These are phyloP conservation scores for Trichophyton equinum DNA, from an alignment of 2,329 filamentous ascomycete genomes.

Conservation along the genomic window DNA sequence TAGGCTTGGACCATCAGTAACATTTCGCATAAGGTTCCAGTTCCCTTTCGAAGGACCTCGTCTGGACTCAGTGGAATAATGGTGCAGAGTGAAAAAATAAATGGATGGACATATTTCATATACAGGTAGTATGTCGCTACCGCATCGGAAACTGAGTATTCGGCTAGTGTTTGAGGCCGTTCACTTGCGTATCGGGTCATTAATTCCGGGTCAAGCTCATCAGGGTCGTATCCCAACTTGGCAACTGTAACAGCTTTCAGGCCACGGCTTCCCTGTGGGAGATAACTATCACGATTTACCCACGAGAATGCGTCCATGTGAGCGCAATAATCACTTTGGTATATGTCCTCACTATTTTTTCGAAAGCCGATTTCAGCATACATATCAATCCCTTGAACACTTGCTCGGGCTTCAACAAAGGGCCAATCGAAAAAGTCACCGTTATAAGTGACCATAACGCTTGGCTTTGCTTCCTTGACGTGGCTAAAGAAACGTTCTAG, in stretches of 20 bases:
- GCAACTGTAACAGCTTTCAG: constrained; percentile 95
- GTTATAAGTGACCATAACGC: constrained; percentile 99
- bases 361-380: constrained; percentile 96
- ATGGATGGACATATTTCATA: constrained; percentile 99
- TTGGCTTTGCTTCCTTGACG: constrained; percentile 86
- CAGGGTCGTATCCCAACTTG: constrained; percentile 95
- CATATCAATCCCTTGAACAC: constrained; percentile 95
- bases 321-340: constrained; percentile 87
- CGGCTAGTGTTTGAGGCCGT: constrained; percentile 81
- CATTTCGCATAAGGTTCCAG: constrained; percentile 98
- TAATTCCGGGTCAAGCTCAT: constrained; percentile 90
- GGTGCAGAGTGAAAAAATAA: constrained; percentile 96
- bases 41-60: constrained; percentile 87
- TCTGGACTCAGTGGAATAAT: constrained; percentile 89
- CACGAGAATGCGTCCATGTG: constrained; percentile 99
- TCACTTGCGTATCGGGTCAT: constrained; percentile 87
- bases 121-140: constrained; percentile 98
- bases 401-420: constrained; percentile 86
- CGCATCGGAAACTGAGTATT: constrained; percentile 97
- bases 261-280: constrained; percentile 92
- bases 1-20: constrained; percentile 98
- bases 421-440: constrained; percentile 99
- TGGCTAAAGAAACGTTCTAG: constrained; percentile 90
- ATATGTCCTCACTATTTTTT: constrained; percentile 91
- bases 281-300: constrained; percentile 97